These are phyloP conservation scores for Drechslerella stenobrocha DNA, from an alignment of 2,329 filamentous ascomycete genomes.

Conservation along the genomic window DNA sequence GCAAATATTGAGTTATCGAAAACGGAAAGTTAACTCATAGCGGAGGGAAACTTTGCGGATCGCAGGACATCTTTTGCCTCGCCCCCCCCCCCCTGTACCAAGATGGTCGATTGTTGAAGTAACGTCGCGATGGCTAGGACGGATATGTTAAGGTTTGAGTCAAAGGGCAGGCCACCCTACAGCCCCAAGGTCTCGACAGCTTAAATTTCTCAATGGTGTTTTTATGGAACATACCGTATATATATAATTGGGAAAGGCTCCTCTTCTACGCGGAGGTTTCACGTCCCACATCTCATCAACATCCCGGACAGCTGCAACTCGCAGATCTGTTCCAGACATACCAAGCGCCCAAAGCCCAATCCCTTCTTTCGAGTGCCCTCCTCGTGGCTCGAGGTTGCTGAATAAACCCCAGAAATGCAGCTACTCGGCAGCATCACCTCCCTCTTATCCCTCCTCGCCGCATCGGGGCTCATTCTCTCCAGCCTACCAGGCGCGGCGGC, in stretches of 20 bases:
- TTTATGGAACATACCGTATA: too few species aligned
- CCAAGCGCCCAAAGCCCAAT: neutral
- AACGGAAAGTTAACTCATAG: too few species aligned
- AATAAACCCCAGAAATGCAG: slow-evolving; percentile 27
- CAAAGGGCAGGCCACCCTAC: slow-evolving; percentile 19
- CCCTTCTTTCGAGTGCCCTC: neutral
- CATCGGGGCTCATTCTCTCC: slow-evolving; percentile 20
- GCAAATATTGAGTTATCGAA: slow-evolving; percentile 15
- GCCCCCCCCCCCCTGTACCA: too few species aligned
- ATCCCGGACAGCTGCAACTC: too few species aligned
- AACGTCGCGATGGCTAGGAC: too few species aligned
- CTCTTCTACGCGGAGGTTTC: slow-evolving; percentile 7
- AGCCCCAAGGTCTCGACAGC: slow-evolving; percentile 8
- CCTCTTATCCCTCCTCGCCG: slow-evolving; percentile 23
- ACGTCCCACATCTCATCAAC: slow-evolving; percentile 22
- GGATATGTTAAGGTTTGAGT: slow-evolving; percentile 6
- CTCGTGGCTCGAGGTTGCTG: slow-evolving; percentile 1
- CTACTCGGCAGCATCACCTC: slow-evolving; percentile 31
- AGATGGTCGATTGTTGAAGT: too few species aligned
- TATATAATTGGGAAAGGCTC: slow-evolving; percentile 26
- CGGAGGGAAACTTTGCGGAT: too few species aligned
- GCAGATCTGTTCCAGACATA: slow-evolving; percentile 12
- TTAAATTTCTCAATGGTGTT: too few species aligned
- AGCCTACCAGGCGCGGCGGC: slow-evolving; percentile 18
- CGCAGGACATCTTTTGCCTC: too few species aligned